Base-by-base conservation (phyloP, 441 rosid genomes). In the Manihot esculenta region DNA sequence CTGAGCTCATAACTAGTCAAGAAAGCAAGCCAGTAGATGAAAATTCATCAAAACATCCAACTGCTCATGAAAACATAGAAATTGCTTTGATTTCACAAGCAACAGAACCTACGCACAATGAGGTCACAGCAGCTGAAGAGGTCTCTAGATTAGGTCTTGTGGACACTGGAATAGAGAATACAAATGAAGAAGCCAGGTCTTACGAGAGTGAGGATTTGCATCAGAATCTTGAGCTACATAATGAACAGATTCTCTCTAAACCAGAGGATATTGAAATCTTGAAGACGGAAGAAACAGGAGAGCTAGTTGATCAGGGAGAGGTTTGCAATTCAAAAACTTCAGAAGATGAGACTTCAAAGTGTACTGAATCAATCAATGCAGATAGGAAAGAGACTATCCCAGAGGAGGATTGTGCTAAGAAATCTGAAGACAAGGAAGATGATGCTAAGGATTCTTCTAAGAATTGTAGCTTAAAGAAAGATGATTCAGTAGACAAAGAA, bases 381-480 rank as follows among this genome's bases (percentile, higher is more conserved):
- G 71, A 77, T 41, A 62, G 41, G 67, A 71, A 72, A 65, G 74
- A 72, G 61, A 71, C 20, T 56, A 58, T 50, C 62, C 50, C 48
- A 41, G 79, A 73, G 76, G 79, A 64, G 60, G 45, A 44, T 6
- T 27, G 64, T 60, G 42, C 73, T 15, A 53, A 66, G 66, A 72
- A 70, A 73, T 51, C 38, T 41, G 80, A 63, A 66, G 72, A 42
- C 21, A 41, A 79, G 61, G 80, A 71, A 67, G 74, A 23, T 70
- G 26, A n/a, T 64, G 56, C 53, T 38, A 78, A 64, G 60, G 45
- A 49, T 6, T 27, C 67, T 60, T 26, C 73, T 15, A 53, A 63
- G 62, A 72, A 70, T 69, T 51, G 24, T 41, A 76, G 69, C 72
- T 76, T 71, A 59, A 50, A 79, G 63, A 81, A 71, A 67, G 74